Evolutionary conservation across 1,139 yeast genomes (phyloP).

Genomic region (Suhomyces guaymorum): DNA sequence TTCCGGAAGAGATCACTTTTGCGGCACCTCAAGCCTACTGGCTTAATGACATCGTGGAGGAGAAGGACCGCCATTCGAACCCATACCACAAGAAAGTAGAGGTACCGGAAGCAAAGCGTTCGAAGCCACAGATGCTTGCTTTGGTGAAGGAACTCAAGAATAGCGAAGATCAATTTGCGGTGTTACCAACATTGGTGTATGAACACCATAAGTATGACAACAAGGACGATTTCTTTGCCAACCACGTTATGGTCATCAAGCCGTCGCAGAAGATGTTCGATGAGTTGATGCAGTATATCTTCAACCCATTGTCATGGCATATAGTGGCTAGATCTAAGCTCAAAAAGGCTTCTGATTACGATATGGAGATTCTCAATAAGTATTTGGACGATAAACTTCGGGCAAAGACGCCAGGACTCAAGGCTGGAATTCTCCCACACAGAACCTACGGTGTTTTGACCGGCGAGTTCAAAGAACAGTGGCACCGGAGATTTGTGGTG

Average conservation of each 20-base stretch:
- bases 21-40: conserved; percentile 45
- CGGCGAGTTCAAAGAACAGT: conserved; percentile 46
- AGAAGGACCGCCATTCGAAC: conserved; percentile 11
- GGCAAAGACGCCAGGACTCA: conserved; percentile 18
- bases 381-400: conserved; percentile 22
- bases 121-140: conserved; percentile 7
- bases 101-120: conserved; percentile 17
- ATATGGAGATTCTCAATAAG: conserved; percentile 52
- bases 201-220: conserved; percentile 35
- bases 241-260: conserved; percentile 47
- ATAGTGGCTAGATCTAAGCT: conserved; percentile 23
- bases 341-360: conserved; percentile 36
- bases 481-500: conserved; percentile 26
- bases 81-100: conserved; percentile 18
- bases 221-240: conserved; percentile 36
- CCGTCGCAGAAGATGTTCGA: conserved; percentile 35
- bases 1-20: conserved; percentile 30
- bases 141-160: conserved; percentile 9
- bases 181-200: conserved; percentile 24
- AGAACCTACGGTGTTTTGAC: conserved; percentile 48
- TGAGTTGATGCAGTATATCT: conserved; percentile 30
- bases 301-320: conserved; percentile 37
- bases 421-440: conserved; percentile 46
- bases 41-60: conserved; percentile 24
- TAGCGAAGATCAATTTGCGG: conserved; percentile 8